Percentiles rank a stretch among this genome's conserved stretches.
Evolutionary conservation across 148 eudicot genomes (phyloP).

Genomic region (Chenopodium album): DNA sequence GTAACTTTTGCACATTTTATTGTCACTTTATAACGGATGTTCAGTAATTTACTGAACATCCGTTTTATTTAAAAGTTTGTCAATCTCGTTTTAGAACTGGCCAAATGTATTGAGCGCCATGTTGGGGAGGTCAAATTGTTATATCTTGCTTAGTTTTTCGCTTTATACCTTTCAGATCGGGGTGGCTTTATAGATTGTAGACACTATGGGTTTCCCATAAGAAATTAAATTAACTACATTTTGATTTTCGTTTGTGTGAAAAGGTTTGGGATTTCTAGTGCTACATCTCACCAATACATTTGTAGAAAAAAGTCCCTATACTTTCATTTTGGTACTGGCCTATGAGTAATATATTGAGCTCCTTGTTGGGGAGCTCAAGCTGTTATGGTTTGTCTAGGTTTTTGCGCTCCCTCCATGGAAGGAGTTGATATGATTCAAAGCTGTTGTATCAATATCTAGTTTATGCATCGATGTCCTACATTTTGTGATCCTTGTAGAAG

Average conservation of each 20-base stretch:
- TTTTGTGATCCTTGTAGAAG: not conserved
- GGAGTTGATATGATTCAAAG: not conserved
- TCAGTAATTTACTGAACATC: too few relatives aligned
- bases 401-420: not conserved
- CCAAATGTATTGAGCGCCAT: not conserved
- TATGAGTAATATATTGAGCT: too few relatives aligned
- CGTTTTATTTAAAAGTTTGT: too few relatives aligned
- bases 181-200: not conserved
- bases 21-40: too few relatives aligned
- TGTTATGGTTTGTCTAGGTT: too few relatives aligned
- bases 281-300: not conserved
- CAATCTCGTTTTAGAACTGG: not conserved
- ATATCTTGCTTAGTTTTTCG: not conserved
- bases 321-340: too few relatives aligned
- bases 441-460: not conserved
- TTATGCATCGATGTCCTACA: not conserved
- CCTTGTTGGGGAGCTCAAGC: too few relatives aligned
- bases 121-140: not conserved
- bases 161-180: not conserved
- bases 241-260: not conserved
- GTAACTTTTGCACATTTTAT: too few relatives aligned
- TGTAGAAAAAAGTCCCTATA: not conserved
- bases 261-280: not conserved
- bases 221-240: not conserved
- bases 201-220: not conserved